A percentile compares a stretch with the other conserved stretches of the same genome.
Conservation (phyloP, 306 rosid genomes). For the Cucumis cinereus region DNA sequence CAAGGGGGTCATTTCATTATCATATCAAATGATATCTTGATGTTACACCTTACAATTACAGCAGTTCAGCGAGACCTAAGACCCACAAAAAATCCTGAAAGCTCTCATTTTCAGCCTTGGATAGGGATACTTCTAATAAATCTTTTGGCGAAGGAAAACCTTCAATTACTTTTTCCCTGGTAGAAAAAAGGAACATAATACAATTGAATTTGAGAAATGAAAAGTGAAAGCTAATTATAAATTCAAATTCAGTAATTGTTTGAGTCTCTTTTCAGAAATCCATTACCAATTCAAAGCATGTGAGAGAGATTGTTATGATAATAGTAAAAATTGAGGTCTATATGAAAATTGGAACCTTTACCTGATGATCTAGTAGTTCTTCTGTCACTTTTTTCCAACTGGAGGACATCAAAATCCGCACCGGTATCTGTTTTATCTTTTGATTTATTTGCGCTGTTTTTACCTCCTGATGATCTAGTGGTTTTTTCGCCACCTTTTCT, state of each 20-base stretch:
- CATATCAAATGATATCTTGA: neutral
- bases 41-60: neutral
- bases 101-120: neutral
- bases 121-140: neutral
- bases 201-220: neutral
- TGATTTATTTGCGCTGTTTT: neutral
- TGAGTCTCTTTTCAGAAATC: neutral
- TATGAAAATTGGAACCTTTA: neutral
- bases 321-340: neutral
- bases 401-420: neutral
- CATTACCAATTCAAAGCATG: neutral
- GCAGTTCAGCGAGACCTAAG: neutral
- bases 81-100: neutral
- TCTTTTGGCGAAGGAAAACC: neutral
- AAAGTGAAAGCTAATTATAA: neutral
- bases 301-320: neutral
- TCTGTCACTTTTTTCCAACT: neutral
- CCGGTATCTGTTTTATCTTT: neutral
- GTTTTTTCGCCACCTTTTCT: neutral
- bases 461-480: neutral
- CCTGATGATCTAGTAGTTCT: slow-evolving; percentile 7
- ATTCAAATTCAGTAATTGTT: neutral
- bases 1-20: neutral
- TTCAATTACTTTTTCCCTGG: neutral
- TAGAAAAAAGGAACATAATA: neutral